Percentiles rank a stretch among this genome's conserved stretches.
Evolutionary conservation across 2,329 filamentous ascomycete species (phyloP).

Genomic region (Arachnomyces sp.): DNA sequence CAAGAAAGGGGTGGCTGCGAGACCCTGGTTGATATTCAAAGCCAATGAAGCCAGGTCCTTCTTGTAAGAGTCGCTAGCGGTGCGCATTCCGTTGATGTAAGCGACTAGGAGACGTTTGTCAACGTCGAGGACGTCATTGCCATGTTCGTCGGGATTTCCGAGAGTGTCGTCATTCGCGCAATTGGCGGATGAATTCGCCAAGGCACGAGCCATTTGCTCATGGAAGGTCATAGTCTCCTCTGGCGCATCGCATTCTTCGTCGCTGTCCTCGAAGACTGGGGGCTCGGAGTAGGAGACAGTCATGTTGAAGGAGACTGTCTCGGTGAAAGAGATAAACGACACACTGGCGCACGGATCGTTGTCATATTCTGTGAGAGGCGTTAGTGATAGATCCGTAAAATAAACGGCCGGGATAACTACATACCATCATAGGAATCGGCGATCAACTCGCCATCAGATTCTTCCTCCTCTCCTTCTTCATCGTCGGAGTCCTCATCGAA

Average conservation of each 20-base stretch:
- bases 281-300: too few species aligned
- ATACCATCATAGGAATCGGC: too few species aligned
- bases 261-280: conserved; percentile 1
- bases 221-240: conserved; percentile 29
- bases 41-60: conserved; percentile 8
- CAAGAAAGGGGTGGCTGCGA: conserved; percentile 24
- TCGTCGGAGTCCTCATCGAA: conserved; percentile 5
- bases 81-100: conserved; percentile 36
- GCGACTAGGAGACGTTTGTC: conserved; percentile 32
- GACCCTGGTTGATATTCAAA: conserved; percentile 26
- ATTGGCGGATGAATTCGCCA: neutral
- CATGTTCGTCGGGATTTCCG: conserved; percentile 26
- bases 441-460: conserved; percentile 1
- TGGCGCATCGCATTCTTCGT: conserved; percentile 16
- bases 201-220: conserved; percentile 29
- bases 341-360: too few species aligned
- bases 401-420: too few species aligned
- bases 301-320: too few species aligned
- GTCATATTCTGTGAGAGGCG: too few species aligned
- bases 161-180: conserved; percentile 5
- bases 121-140: conserved; percentile 29
- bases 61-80: conserved; percentile 14
- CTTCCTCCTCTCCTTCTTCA: conserved; percentile 4
- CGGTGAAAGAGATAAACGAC: too few species aligned
- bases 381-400: too few species aligned